Evolutionary conservation across 768 basidiomycete species (phyloP).

Genomic region (Pisolithus marmoratus): DNA sequence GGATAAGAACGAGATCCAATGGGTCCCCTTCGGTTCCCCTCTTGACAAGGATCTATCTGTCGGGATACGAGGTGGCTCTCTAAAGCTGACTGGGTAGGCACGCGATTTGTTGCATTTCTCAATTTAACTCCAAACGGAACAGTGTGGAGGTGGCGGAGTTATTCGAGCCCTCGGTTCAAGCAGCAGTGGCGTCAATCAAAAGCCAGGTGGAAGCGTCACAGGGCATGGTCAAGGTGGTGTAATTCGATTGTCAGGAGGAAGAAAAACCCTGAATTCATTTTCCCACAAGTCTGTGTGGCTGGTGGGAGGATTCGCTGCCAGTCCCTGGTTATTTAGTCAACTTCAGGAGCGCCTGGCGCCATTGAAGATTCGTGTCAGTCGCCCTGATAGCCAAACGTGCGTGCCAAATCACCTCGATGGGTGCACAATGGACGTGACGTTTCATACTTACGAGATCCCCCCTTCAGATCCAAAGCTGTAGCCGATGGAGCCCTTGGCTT

Average conservation of each 20-base stretch:
- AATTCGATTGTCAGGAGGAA: neutral
- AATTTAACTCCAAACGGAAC: conserved; percentile 2
- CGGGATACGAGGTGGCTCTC: conserved; percentile 66
- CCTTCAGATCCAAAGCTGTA: conserved; percentile 72
- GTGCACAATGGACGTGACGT: neutral
- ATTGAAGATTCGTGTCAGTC: conserved; percentile 54
- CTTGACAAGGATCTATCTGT: conserved; percentile 66
- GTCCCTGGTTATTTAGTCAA: conserved; percentile 74
- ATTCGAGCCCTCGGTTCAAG: conserved; percentile 76
- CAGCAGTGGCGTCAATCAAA: conserved; percentile 64
- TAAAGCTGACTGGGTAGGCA: conserved; percentile 63
- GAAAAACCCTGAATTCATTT: conserved; percentile 5
- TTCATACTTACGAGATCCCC: conserved; percentile 2
- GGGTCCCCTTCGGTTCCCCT: conserved; percentile 72
- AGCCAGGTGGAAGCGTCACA: conserved; percentile 64
- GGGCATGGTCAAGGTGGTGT: conserved; percentile 55
- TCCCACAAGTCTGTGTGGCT: conserved; percentile 65
- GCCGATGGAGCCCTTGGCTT: conserved; percentile 82
- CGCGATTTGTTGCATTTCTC: conserved; percentile 13
- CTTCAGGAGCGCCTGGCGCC: conserved; percentile 62
- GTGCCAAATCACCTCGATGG: conserved; percentile 13
- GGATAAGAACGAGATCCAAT: conserved; percentile 61
- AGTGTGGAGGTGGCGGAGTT: conserved; percentile 57
- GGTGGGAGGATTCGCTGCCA: conserved; percentile 80
- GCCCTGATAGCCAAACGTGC: conserved; percentile 78